Evolutionary conservation across 306 rosid species (phyloP), one percentile per base, ranked within the genome.

Genomic region (Macrotyloma uniflorum): DNA sequence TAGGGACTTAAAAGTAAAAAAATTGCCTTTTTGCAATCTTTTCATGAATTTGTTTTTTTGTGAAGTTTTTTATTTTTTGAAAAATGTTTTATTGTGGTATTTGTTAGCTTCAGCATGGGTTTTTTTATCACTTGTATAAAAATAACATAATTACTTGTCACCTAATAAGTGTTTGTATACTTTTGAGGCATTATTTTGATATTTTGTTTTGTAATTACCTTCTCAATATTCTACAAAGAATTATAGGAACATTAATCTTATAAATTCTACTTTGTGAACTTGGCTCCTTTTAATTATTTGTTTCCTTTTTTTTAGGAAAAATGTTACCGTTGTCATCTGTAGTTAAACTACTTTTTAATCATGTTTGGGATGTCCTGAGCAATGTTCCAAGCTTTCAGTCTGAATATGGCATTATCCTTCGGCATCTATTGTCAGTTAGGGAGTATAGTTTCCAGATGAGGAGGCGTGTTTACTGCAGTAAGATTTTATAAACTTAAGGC

Each of bases 391-490:
- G 91, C 91, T 90, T 90, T 79, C 95, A 92, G 80, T 89, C 88
- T 20, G 98, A 94, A 75, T 94, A 91, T 75, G 97, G 97, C 69
- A 67, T 88, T 75, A 68, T 92, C 70, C 94, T 94, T 40, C 93
- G 96, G 57, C 87, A 87, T 87, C 85, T 94, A 35, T 77, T 94
- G 90, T 76, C 89, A 13, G 83, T 90, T 70, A 88, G 82, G 68
- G 95, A 92, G 75, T 90, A 94, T 85, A 85, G 96, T 86, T 86
- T 92, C 74, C 97, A 92, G 82, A 88, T 90, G 87, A 91, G 84
- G 93, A 89, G 86, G 86, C 91, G 84, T 55, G 76, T 84, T 70
- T 92, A 94, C 88, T 79, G 88, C 78, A 84, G 97, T 94, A 80
- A 92, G 90, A 86, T 66, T 79, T 58, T 49, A 11, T 70, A 42